phyloP scores from a whole-genome alignment of 164 flowering plant species.

The Chimonanthus salicifolius region DNA sequence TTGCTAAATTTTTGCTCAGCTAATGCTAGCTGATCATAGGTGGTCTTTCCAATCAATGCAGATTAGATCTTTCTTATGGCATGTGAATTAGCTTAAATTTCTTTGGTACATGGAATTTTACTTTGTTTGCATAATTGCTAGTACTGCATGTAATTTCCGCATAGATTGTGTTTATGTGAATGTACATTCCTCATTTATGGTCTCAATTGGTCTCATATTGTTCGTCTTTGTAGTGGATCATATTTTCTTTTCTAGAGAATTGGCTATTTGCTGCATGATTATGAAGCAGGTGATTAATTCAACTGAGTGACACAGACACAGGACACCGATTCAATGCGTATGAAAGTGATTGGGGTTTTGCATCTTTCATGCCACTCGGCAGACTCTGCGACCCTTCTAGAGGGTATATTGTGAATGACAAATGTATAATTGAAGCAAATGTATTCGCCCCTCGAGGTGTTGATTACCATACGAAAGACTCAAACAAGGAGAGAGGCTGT shows the following conservation, averaged over 20 bases:
- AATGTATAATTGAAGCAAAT: conserved; percentile 66
- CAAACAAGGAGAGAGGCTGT: conserved; percentile 92
- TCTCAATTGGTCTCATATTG: too few relatives aligned
- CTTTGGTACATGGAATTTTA: too few relatives aligned
- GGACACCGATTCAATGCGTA: conserved; percentile 84
- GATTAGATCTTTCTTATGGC: too few relatives aligned
- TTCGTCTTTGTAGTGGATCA: too few relatives aligned
- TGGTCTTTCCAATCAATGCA: too few relatives aligned
- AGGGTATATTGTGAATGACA: conserved; percentile 78
- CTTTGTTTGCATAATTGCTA: too few relatives aligned
- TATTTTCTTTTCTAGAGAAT: background rate
- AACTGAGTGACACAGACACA: conserved; percentile 49
- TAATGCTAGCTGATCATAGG: too few relatives aligned
- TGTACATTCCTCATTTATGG: too few relatives aligned
- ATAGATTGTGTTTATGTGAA: too few relatives aligned
- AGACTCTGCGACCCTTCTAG: conserved; percentile 70
- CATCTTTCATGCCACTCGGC: conserved; percentile 85
- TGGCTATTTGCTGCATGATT: background rate
- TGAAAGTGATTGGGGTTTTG: conserved; percentile 93
- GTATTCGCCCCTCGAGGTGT: conserved; percentile 66
- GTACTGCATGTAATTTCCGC: too few relatives aligned
- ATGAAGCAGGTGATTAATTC: conserved; percentile 1
- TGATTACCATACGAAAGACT: conserved; percentile 85
- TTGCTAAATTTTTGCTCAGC: too few relatives aligned
- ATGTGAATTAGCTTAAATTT: too few relatives aligned